Conservation (phyloP, 2,329 filamentous ascomycete species). For the Lasiodiplodia sp. region DNA sequence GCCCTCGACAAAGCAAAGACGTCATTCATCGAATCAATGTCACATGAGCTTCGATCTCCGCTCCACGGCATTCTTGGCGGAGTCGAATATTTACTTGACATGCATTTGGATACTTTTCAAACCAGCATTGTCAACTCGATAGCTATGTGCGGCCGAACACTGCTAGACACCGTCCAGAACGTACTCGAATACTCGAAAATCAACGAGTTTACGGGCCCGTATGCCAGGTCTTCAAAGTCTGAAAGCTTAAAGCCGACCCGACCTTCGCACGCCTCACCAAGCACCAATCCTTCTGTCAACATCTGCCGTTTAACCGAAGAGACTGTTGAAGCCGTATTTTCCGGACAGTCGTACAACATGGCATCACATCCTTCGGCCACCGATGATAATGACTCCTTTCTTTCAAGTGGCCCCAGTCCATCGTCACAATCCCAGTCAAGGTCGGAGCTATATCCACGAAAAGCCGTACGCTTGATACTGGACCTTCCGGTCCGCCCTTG, state of each 20-base stretch:
- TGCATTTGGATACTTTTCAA: constrained; percentile 1
- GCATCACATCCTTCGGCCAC: neutral
- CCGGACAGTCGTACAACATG: constrained; percentile 11
- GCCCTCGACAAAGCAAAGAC: constrained; percentile 1
- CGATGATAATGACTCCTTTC: neutral
- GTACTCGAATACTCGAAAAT: constrained; percentile 46
- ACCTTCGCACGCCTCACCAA: too few relatives aligned
- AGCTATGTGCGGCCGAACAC: constrained; percentile 49
- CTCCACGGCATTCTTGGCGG: constrained; percentile 17
- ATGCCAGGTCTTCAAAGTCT: neutral
- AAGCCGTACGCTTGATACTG: constrained; percentile 51
- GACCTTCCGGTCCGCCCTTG: constrained; percentile 55
- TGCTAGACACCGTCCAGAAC: constrained; percentile 49
- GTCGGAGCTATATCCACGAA: neutral
- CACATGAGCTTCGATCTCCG: constrained; percentile 41
- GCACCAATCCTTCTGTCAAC: constrained; percentile 34
- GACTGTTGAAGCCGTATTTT: constrained; percentile 43
- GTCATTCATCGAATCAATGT: constrained; percentile 51
- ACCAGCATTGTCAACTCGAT: constrained; percentile 35
- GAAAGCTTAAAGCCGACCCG: neutral
- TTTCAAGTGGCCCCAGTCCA: neutral
- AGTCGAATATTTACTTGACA: constrained; percentile 33
- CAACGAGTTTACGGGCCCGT: constrained; percentile 38
- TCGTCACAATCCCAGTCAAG: neutral
- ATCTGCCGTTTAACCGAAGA: constrained; percentile 46